A percentile compares a stretch with the other conserved stretches of the same genome.
Evolutionary conservation across 768 basidiomycete species (phyloP).

Genomic region (Serendipita vermifera): DNA sequence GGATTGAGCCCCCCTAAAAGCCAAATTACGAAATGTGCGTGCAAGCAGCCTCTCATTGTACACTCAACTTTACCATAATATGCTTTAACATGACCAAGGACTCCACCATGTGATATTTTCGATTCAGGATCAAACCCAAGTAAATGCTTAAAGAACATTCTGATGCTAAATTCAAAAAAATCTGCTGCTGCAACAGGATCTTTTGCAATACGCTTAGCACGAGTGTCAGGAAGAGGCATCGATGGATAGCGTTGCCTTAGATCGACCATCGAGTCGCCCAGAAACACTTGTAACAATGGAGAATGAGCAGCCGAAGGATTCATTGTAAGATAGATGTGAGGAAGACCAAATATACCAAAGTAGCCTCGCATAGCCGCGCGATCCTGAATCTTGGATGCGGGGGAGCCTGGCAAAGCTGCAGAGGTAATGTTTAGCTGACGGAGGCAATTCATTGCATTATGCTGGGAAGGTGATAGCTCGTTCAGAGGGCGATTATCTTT

Average conservation of each 20-base stretch:
- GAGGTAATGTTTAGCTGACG: slow-evolving; percentile 23
- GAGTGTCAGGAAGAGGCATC: slow-evolving; percentile 12
- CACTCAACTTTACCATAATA: slow-evolving; percentile 22
- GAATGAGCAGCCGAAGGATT: slow-evolving; percentile 19
- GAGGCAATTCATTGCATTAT: slow-evolving; percentile 19
- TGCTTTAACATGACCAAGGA: slow-evolving; percentile 24
- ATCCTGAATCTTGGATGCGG: slow-evolving; percentile 19
- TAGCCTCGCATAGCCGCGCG: slow-evolving; percentile 22
- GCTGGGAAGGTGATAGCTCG: slow-evolving; percentile 15
- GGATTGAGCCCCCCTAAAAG: slow-evolving; percentile 24
- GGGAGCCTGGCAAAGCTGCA: slow-evolving; percentile 24
- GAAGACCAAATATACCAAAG: slow-evolving; percentile 22
- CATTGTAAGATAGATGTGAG: slow-evolving; percentile 21
- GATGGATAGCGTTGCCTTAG: slow-evolving; percentile 16
- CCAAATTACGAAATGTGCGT: slow-evolving; percentile 27
- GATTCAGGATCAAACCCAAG: slow-evolving; percentile 22
- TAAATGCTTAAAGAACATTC: slow-evolving; percentile 19
- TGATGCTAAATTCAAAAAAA: slow-evolving; percentile 23
- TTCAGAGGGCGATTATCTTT: slow-evolving; percentile 9
- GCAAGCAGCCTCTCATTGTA: slow-evolving; percentile 21
- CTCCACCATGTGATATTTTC: slow-evolving; percentile 17
- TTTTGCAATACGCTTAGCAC: slow-evolving; percentile 20
- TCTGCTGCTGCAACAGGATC: slow-evolving; percentile 29
- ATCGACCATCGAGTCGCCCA: slow-evolving; percentile 17
- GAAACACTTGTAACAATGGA: slow-evolving; percentile 24